phyloP scores from a whole-genome alignment of 768 basidiomycete genomes.

The Boletus rex-veris region DNA sequence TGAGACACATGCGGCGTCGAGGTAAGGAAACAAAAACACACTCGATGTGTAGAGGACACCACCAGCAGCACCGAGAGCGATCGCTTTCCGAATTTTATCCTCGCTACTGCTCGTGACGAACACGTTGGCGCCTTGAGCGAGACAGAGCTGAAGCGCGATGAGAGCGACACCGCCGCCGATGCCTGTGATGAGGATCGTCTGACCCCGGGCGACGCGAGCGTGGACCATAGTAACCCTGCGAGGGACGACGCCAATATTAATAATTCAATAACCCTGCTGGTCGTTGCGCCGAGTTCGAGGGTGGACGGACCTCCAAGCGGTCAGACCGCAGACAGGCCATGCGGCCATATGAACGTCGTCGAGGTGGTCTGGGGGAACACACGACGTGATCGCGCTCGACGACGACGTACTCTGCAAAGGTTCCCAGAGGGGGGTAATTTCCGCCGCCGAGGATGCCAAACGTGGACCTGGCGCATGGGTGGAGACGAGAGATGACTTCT shows the following conservation, averaged over 20 bases:
- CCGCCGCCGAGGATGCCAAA: constrained; percentile 68
- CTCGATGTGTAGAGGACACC: constrained; percentile 72
- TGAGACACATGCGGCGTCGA: neutral
- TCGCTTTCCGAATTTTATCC: constrained; percentile 66
- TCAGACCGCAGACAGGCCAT: constrained; percentile 74
- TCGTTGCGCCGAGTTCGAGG: neutral
- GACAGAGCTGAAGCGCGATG: constrained; percentile 66
- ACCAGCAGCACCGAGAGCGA: constrained; percentile 68
- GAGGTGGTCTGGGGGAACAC: constrained; percentile 63
- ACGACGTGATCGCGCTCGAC: constrained; percentile 71
- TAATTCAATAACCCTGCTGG: neutral
- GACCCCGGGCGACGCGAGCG: constrained; percentile 55
- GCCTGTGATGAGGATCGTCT: constrained; percentile 78
- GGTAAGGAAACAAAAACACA: constrained; percentile 27
- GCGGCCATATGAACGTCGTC: constrained; percentile 67
- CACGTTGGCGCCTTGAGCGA: constrained; percentile 74
- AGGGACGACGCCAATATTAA: neutral
- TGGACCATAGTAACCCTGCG: constrained; percentile 66
- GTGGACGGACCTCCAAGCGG: constrained; percentile 71
- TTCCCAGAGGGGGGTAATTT: constrained; percentile 53
- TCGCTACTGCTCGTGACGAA: constrained; percentile 74
- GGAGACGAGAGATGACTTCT: neutral
- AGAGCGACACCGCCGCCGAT: constrained; percentile 85
- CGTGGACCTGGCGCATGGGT: constrained; percentile 36
- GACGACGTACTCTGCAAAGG: constrained; percentile 72